phyloP scores from a whole-genome alignment of 2,329 filamentous ascomycete species.

The Nemania sp. region DNA sequence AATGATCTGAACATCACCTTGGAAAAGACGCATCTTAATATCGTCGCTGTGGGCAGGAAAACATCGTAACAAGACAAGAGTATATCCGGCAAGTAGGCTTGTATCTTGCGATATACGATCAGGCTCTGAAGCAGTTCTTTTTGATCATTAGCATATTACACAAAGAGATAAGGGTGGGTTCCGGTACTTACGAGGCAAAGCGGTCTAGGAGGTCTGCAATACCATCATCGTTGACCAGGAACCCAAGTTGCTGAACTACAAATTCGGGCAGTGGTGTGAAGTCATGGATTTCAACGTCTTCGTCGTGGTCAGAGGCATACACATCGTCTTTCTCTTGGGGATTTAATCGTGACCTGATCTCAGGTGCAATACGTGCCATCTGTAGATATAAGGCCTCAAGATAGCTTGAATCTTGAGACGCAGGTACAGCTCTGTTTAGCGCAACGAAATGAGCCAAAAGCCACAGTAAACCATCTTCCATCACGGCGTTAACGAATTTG shows the following conservation, averaged over 20 bases:
- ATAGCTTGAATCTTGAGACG: conserved; percentile 40
- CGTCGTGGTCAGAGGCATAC: conserved; percentile 48
- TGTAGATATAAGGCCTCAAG: conserved; percentile 58
- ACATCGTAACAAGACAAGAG: conserved; percentile 79
- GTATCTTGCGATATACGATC: conserved; percentile 58
- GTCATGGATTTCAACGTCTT: conserved; percentile 38
- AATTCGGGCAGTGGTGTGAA: conserved; percentile 53
- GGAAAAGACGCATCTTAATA: conserved; percentile 91
- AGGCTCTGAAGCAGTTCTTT: conserved; percentile 38
- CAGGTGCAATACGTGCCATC: conserved; percentile 54
- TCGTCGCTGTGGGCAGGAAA: conserved; percentile 84
- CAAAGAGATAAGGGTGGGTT: conserved; percentile 25
- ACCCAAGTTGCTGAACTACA: conserved; percentile 66
- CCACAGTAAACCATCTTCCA: conserved; percentile 58
- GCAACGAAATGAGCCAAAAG: conserved; percentile 69
- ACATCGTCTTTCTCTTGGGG: conserved; percentile 35
- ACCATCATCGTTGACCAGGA: conserved; percentile 74
- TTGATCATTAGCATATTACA: conserved; percentile 29
- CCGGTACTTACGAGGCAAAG: conserved; percentile 44
- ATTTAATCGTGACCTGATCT: conserved; percentile 50
- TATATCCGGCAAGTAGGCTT: conserved; percentile 80
- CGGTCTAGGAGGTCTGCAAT: conserved; percentile 64
- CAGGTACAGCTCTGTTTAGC: conserved; percentile 48
- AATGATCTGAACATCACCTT: conserved; percentile 63
- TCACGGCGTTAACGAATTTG: conserved; percentile 29